Base-by-base conservation (phyloP, 2,329 filamentous ascomycete species). In the Fusarium sp. region DNA sequence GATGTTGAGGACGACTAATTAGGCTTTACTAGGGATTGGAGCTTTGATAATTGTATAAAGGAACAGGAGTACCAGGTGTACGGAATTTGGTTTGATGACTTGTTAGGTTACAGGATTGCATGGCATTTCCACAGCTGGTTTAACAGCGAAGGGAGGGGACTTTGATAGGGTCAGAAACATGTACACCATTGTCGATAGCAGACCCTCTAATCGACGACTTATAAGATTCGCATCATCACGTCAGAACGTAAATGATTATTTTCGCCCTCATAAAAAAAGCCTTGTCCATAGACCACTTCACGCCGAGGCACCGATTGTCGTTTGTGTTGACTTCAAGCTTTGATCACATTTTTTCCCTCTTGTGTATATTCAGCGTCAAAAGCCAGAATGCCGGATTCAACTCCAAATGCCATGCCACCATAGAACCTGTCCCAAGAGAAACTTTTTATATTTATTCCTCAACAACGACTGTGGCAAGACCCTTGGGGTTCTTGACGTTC, bases 401-500 rank as follows among this genome's bases (percentile, higher is more conserved):
- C 83, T 85, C 83, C 83, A 79, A 83, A 85, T 84, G 82, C 83
- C 83, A 83, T 83, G 81, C 82, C 81, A 81, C 82, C 82, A 78
- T 79, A 83, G 78, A 84, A 82, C 81, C 82, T 82, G 82, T 82
- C 81, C 82, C 80, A 80, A 80, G 75, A 80, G 79, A 82, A 78
- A 79, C 63, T 78, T 78, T 80, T 82, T 79, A 30, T 66, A 80
- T 83, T 88, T 91, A 89, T 84, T 92, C 90, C 87, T 92, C 90
- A 77, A 99, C 96, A 82, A 97, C 90, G 81, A 93, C 91, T 80
- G 96, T 99, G 84, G 93, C 91, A 81, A 99, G 93, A 86, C 96
- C 96, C 94, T 98, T 98, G 87, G 95, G 92, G 88, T 97, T 93
- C 94, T 98, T 98, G 85, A 98, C 95, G 88, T 98, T 98, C 85